These are phyloP conservation scores for Carex pumila DNA, from an alignment of 176 grass and related monocot species.

Conservation along the genomic window DNA sequence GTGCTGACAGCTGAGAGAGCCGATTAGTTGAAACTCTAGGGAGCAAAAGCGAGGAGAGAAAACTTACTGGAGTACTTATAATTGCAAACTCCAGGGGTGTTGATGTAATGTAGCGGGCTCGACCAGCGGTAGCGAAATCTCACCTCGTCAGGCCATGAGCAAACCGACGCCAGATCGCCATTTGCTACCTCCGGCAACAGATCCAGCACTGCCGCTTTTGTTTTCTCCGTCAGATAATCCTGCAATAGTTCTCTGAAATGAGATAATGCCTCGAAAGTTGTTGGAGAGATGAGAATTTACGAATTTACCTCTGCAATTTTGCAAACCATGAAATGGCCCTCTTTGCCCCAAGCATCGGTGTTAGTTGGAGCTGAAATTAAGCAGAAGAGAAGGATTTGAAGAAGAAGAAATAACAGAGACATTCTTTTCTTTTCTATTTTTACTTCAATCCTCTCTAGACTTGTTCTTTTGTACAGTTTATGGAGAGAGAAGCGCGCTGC, in stretches of 20 bases:
- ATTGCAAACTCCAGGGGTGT: slow-evolving; percentile 73
- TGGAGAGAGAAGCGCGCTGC: not conserved
- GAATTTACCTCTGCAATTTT: slow-evolving; percentile 70
- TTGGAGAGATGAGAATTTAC: not conserved
- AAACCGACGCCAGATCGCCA: slow-evolving; percentile 67
- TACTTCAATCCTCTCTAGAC: not conserved
- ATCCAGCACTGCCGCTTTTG: slow-evolving; percentile 48
- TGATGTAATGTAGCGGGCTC: slow-evolving; percentile 73
- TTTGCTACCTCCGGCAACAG: slow-evolving; percentile 56
- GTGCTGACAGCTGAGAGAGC: not conserved
- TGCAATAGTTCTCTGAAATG: slow-evolving; percentile 4
- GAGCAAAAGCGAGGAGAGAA: not conserved
- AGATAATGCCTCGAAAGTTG: no score
- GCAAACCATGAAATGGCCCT: slow-evolving; percentile 93
- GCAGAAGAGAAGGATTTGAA: slow-evolving; percentile 23
- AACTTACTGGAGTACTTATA: slow-evolving; percentile 53
- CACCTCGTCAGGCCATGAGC: slow-evolving; percentile 70
- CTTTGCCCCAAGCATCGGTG: slow-evolving; percentile 68
- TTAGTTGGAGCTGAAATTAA: slow-evolving; percentile 10
- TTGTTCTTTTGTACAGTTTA: no score
- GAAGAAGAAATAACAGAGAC: slow-evolving; percentile 17
- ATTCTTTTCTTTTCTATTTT: not conserved
- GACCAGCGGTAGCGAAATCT: slow-evolving; percentile 71
- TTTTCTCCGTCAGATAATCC: slow-evolving; percentile 57
- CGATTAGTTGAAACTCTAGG: not conserved